These are phyloP conservation scores for Lactifluus rugatus DNA, from an alignment of 768 basidiomycete genomes.

Conservation along the genomic window DNA sequence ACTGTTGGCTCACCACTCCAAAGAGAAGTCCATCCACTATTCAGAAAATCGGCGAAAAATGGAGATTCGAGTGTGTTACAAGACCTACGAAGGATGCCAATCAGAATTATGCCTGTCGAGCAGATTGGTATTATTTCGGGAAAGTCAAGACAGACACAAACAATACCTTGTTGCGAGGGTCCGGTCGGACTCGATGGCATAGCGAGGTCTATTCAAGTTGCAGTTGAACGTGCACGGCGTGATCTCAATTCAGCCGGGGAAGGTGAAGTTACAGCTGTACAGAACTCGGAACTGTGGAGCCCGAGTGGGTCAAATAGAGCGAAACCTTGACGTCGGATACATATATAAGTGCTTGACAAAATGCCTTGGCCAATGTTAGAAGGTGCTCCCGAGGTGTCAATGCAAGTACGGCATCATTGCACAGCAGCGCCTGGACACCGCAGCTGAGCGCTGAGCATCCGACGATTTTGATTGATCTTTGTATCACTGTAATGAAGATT, in stretches of 20 bases:
- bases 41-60: not conserved
- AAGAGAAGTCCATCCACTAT: not conserved
- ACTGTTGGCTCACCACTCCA: slow-evolving; percentile 1
- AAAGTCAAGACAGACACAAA: not conserved
- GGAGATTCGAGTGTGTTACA: too few relatives aligned
- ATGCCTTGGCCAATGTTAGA: not conserved
- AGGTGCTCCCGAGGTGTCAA: not conserved
- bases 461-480: not conserved
- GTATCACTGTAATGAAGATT: not conserved
- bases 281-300: too few relatives aligned
- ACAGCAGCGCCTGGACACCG: not conserved
- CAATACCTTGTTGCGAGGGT: not conserved
- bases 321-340: not conserved
- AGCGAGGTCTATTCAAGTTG: too few relatives aligned
- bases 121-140: not conserved
- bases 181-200: not conserved
- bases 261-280: too few relatives aligned
- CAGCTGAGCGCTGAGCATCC: not conserved
- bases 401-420: not conserved
- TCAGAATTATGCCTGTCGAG: not conserved
- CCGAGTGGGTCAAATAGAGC: too few relatives aligned
- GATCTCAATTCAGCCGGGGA: too few relatives aligned
- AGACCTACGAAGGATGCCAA: not conserved
- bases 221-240: too few relatives aligned
- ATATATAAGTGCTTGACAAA: not conserved